These are phyloP conservation scores for Cryptococcus floricola DNA, from an alignment of 1,284 basidiomycete genomes.

Conservation along the genomic window DNA sequence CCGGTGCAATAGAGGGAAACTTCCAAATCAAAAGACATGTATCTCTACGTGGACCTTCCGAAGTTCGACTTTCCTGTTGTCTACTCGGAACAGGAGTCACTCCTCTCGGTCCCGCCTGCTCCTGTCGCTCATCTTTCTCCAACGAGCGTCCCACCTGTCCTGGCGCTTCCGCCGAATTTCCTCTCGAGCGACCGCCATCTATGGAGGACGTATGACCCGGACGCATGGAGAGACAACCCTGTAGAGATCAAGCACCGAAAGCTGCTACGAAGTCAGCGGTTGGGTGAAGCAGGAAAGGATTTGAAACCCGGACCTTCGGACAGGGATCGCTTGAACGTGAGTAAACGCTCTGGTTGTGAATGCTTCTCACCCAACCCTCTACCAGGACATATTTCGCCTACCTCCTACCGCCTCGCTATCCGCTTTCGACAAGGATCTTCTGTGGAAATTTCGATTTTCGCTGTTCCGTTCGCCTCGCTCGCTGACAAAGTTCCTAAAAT, in stretches of 20 bases:
- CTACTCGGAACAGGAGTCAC: conserved; percentile 69
- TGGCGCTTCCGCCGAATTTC: conserved; percentile 49
- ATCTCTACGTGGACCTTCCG: conserved; percentile 91
- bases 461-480: conserved; percentile 69
- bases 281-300: conserved; percentile 90
- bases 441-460: conserved; percentile 99
- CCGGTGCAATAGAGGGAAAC: conserved; percentile 65
- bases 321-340: conserved; percentile 83
- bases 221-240: conserved; percentile 79
- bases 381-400: conserved; percentile 81
- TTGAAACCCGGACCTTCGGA: conserved; percentile 95
- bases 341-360: conserved; percentile 27
- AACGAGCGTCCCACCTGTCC: conserved; percentile 26
- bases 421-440: conserved; percentile 88
- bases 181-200: conserved; percentile 63
- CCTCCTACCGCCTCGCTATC: conserved; percentile 81
- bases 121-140: conserved; percentile 37
- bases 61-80: conserved; percentile 99
- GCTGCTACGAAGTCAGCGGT: conserved; percentile 88
- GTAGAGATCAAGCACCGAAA: conserved; percentile 96
- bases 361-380: background rate
- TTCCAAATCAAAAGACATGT: conserved; percentile 81
- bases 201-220: conserved; percentile 91
- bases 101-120: conserved; percentile 37
- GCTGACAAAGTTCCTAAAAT: conserved; percentile 96